Conservation (phyloP, 73 alveolate species). For the Tetrahymena thermophila region DNA sequence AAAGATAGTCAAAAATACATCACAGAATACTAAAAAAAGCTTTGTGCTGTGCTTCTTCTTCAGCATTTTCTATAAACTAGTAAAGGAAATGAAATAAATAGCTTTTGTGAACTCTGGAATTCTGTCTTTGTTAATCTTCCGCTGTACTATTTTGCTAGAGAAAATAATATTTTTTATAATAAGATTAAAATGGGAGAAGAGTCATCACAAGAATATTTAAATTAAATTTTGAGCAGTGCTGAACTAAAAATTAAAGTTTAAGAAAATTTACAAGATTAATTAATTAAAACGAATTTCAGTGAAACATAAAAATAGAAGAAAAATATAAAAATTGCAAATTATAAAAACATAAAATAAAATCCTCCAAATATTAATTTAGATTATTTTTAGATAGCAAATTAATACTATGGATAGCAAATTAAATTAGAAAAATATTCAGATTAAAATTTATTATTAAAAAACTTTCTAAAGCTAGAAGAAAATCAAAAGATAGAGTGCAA, state of each 20-base stretch:
- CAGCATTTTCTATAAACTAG: not conserved
- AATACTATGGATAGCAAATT: not conserved
- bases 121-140: not conserved
- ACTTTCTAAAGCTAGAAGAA: not conserved
- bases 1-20: not conserved
- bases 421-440: not conserved
- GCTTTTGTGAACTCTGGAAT: not conserved
- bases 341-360: not conserved
- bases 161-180: not conserved
- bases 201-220: not conserved
- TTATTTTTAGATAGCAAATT: not conserved
- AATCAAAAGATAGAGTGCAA: not conserved
- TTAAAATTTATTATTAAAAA: not conserved
- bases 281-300: not conserved
- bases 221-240: not conserved
- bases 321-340: not conserved
- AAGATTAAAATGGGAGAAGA: not conserved
- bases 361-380: not conserved
- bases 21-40: not conserved
- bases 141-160: not conserved
- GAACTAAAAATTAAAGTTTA: not conserved
- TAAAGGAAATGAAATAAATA: not conserved
- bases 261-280: not conserved
- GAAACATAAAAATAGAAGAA: not conserved
- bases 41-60: not conserved